Conservation (phyloP, 768 basidiomycete species). For the Zangia roseola region DNA sequence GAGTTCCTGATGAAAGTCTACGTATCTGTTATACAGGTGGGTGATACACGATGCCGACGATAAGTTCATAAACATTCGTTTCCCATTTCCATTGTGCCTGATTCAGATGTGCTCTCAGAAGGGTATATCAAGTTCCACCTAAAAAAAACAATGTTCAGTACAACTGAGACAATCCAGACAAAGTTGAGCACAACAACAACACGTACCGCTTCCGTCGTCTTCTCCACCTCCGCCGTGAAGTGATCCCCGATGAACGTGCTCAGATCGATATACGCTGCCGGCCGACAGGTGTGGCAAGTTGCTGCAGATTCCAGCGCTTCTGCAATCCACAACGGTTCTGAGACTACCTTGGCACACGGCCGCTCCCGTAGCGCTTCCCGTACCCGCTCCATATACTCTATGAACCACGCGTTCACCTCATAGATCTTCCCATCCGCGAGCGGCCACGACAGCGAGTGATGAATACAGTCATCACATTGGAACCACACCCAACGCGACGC, state of each 20-base stretch:
- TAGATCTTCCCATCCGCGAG: constrained; percentile 36
- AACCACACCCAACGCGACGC: constrained; percentile 39
- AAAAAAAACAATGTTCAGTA: constrained; percentile 3
- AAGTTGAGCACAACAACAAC: not conserved
- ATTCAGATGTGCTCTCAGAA: constrained; percentile 18
- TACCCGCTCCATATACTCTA: constrained; percentile 35
- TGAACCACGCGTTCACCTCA: constrained; percentile 35
- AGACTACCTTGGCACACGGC: constrained; percentile 30
- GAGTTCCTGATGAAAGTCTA: not conserved
- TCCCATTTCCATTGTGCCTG: constrained; percentile 1
- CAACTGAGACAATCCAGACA: constrained; percentile 6
- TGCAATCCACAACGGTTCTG: constrained; percentile 29
- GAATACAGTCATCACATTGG: constrained; percentile 38
- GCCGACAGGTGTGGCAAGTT: constrained; percentile 29
- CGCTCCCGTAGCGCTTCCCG: constrained; percentile 30
- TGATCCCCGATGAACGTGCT: constrained; percentile 33
- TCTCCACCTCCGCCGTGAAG: constrained; percentile 30
- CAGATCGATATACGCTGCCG: constrained; percentile 31
- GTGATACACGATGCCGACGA: constrained; percentile 4
- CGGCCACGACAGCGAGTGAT: constrained; percentile 34
- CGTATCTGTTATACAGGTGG: constrained; percentile 12
- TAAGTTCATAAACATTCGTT: not conserved
- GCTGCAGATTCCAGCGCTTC: constrained; percentile 31
- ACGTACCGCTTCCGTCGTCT: constrained; percentile 28
- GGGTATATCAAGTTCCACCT: constrained; percentile 34